A percentile compares a stretch with the other conserved stretches of the same genome.
phyloP scores from a whole-genome alignment of 1,284 basidiomycete species.

The Violaceomyces palustris region DNA sequence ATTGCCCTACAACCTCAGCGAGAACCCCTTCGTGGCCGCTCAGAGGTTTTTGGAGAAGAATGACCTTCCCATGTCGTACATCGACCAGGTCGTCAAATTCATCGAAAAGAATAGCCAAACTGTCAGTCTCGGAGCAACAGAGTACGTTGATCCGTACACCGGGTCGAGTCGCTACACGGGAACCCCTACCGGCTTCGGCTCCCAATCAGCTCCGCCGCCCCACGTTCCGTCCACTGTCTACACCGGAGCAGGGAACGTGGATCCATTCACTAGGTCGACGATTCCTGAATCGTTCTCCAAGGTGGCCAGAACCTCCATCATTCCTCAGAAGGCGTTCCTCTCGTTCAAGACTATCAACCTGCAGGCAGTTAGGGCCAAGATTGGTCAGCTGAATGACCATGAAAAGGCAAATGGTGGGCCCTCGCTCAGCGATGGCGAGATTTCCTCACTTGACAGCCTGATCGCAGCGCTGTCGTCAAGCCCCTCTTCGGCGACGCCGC shows the following conservation, averaged over 20 bases:
- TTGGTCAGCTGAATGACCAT: constrained; percentile 72
- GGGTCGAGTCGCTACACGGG: constrained; percentile 65
- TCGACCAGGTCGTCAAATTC: constrained; percentile 87
- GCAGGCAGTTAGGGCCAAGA: constrained; percentile 75
- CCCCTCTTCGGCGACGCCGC: neutral
- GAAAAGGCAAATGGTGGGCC: constrained; percentile 58
- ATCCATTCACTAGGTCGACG: constrained; percentile 35
- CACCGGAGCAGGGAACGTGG: too few relatives aligned
- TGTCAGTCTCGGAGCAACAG: constrained; percentile 64
- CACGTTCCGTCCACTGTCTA: too few relatives aligned
- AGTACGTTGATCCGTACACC: constrained; percentile 86
- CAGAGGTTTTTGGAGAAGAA: constrained; percentile 80
- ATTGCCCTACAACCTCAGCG: constrained; percentile 76
- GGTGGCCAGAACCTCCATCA: constrained; percentile 55
- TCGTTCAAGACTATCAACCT: constrained; percentile 84
- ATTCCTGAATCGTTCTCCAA: too few relatives aligned
- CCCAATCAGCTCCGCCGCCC: constrained; percentile 39
- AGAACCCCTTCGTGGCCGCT: constrained; percentile 86
- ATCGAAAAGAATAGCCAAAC: constrained; percentile 81
- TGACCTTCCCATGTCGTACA: constrained; percentile 74
- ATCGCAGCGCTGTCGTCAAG: constrained; percentile 62
- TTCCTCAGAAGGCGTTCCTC: constrained; percentile 54
- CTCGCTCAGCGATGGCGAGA: constrained; percentile 69
- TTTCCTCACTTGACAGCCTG: constrained; percentile 62
- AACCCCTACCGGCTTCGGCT: constrained; percentile 1